Percentiles rank a stretch among this genome's conserved stretches.
These are phyloP conservation scores for Phytophthora fragariae DNA, from an alignment of 352 stramenopile genomes.

Conservation along the genomic window DNA sequence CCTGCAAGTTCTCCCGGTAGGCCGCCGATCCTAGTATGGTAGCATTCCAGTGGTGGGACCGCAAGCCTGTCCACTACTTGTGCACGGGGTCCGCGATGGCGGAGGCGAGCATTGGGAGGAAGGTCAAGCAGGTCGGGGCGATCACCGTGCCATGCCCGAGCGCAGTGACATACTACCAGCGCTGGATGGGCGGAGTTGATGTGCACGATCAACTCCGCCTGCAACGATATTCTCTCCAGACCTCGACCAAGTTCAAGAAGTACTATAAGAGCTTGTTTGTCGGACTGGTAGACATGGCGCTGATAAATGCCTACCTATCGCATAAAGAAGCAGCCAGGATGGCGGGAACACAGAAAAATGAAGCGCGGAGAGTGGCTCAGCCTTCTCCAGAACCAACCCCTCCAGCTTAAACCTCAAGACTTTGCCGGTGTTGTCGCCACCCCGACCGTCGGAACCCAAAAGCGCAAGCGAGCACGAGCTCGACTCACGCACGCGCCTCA, in stretches of 20 bases:
- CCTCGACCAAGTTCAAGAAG: not conserved
- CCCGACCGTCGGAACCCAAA: not conserved
- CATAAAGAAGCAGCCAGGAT: not conserved
- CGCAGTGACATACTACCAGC: constrained; percentile 32
- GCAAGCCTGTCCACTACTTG: constrained; percentile 39
- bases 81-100: constrained; percentile 17
- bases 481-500: not conserved
- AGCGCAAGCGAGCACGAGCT: not conserved
- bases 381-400: not conserved
- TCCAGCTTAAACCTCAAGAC: not conserved
- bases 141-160: constrained; percentile 17
- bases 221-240: constrained; percentile 31
- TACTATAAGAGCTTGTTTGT: not conserved
- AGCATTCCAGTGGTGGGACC: constrained; percentile 31
- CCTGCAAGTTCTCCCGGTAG: constrained; percentile 6
- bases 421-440: constrained; percentile 5
- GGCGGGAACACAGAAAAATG: not conserved
- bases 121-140: constrained; percentile 18
- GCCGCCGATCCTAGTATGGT: constrained; percentile 24
- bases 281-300: not conserved
- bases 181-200: constrained; percentile 39
- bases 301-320: not conserved
- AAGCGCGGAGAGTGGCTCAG: not conserved
- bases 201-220: constrained; percentile 31
- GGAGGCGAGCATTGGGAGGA: constrained; percentile 9